Base-by-base conservation (phyloP, 1,284 basidiomycete species). In the Tilletia caries region DNA sequence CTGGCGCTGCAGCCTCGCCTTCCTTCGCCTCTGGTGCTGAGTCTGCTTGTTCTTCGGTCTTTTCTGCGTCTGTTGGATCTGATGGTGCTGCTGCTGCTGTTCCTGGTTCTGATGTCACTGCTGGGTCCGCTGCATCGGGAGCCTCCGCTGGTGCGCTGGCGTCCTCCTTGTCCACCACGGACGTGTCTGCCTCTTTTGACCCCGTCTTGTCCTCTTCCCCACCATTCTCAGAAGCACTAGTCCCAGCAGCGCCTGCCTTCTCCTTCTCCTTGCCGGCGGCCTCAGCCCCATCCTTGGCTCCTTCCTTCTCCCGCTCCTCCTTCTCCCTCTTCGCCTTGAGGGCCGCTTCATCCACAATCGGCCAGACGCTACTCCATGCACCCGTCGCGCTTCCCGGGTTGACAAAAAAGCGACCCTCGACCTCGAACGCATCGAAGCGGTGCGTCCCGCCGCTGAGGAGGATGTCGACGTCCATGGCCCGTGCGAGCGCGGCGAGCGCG, bases 321-420 rank as follows among this genome's bases (percentile, higher is more conserved):
- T 33, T 29, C 25, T 54, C 52, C 52, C 52, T 27, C 25, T 15
- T 68, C n/a, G 33, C 54, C 46, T 50, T 37, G 46, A 23, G 25
- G 13, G 33, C 44, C 32, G 29, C 27, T 50, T 67, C 50, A 52
- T 52, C 65, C 10, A 48, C 66, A 25, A 66, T 15, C 84, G 32
- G 89, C 89, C 48, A 91, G 89, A 68, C 74, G 73, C 72, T 75
- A 70, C 3, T 75, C 93, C 93, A 98, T 18, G 95, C 94, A 50
- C 95, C 95, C 0, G 93, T 95, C 0, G 93, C 95, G 18, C 91
- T 93, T 1, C 95, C 95, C 0, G 95, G 95, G 83, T 98, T 97
- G 65, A 98, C 89, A 81, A 97, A 98, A 87, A 98, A 98, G 70
- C 91, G 88, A 54, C 90, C 89, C 73, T 94, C 93, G 77, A 91